Conservation (phyloP, 176 grass and related monocot genomes). For the Calamus simplicifolius region DNA sequence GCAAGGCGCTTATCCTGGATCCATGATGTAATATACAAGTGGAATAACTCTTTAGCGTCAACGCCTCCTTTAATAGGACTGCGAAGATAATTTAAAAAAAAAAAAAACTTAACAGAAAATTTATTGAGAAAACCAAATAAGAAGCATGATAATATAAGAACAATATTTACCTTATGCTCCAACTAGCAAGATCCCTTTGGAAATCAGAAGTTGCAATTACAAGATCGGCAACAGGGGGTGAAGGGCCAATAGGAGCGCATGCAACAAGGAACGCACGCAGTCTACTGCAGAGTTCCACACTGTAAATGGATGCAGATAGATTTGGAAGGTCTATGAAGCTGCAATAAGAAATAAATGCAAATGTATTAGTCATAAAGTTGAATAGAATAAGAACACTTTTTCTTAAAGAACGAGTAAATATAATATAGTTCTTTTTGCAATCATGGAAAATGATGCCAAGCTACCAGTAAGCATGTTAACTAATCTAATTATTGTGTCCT, state of each 20-base stretch:
- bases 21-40: conserved; percentile 95
- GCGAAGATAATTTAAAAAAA: conserved; percentile 23
- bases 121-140: conserved; percentile 3
- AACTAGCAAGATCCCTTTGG: conserved; percentile 86
- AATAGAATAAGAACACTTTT: background rate
- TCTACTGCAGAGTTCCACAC: conserved; percentile 76
- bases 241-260: conserved; percentile 80
- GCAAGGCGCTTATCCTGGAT: conserved; percentile 87
- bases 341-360: conserved; percentile 16
- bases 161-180: conserved; percentile 78
- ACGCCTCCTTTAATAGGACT: conserved; percentile 84
- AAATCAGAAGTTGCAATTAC: conserved; percentile 89
- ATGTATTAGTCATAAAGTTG: conserved; percentile 1
- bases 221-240: conserved; percentile 81
- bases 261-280: conserved; percentile 78
- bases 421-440: too few relatives aligned
- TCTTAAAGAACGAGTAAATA: too few relatives aligned
- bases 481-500: too few relatives aligned
- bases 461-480: too few relatives aligned
- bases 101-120: background rate
- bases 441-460: too few relatives aligned
- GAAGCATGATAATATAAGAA: conserved; percentile 5
- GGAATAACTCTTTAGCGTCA: conserved; percentile 97
- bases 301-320: conserved; percentile 77
- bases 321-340: conserved; percentile 92